These are phyloP conservation scores for Corylus americana DNA, from an alignment of 306 rosid species.

Conservation along the genomic window DNA sequence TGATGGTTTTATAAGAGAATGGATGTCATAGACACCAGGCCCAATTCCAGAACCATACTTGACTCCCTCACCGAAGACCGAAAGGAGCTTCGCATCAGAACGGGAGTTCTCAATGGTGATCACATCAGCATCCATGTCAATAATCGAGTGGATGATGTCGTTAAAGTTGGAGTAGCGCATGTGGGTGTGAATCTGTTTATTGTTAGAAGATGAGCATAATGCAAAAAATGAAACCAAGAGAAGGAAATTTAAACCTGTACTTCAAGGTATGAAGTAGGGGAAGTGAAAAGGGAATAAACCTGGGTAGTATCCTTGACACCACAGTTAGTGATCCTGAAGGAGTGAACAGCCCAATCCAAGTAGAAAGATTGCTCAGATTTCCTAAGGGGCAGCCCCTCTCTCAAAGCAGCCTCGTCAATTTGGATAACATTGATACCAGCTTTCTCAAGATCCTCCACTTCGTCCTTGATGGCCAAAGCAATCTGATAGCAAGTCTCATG, in stretches of 20 bases:
- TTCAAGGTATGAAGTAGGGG: background rate
- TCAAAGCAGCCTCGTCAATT: slow-evolving; percentile 91
- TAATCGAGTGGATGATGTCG: slow-evolving; percentile 91
- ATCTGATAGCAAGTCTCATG: slow-evolving; percentile 83
- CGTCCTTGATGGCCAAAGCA: slow-evolving; percentile 91
- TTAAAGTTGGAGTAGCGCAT: slow-evolving; percentile 97
- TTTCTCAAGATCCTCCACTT: slow-evolving; percentile 90
- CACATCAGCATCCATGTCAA: slow-evolving; percentile 90
- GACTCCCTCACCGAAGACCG: slow-evolving; percentile 97
- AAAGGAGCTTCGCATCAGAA: slow-evolving; percentile 85
- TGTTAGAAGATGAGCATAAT: background rate
- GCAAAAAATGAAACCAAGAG: background rate
- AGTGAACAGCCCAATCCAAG: slow-evolving; percentile 95
- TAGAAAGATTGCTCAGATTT: slow-evolving; percentile 83
- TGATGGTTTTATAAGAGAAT: slow-evolving; percentile 90
- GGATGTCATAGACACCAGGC: slow-evolving; percentile 93
- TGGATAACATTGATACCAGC: slow-evolving; percentile 78
- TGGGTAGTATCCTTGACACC: slow-evolving; percentile 82
- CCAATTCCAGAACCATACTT: slow-evolving; percentile 96
- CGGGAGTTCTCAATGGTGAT: slow-evolving; percentile 96
- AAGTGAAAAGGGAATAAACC: slow-evolving; percentile 43
- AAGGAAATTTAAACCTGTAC: background rate
- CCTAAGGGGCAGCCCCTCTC: slow-evolving; percentile 88
- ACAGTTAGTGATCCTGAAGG: slow-evolving; percentile 83
- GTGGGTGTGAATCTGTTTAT: slow-evolving; percentile 88